These are phyloP conservation scores for Aspergillus fructus DNA, from an alignment of 2,329 filamentous ascomycete species.

Conservation along the genomic window DNA sequence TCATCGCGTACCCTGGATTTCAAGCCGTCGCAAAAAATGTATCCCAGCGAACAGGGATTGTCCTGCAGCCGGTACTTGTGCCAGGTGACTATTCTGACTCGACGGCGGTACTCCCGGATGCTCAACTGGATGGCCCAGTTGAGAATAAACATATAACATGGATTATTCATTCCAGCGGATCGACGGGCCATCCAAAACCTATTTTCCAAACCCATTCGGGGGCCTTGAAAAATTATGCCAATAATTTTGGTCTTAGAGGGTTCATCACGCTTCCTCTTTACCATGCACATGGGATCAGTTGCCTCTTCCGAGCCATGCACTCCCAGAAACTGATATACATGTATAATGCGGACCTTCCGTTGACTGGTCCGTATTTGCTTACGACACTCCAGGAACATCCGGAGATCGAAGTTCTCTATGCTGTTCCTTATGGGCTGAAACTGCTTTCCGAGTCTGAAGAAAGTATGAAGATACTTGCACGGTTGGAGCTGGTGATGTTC, in stretches of 20 bases:
- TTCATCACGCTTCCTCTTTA: slow-evolving; percentile 60
- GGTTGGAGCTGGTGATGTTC: slow-evolving; percentile 55
- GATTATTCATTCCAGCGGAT: slow-evolving; percentile 56
- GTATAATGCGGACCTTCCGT: slow-evolving; percentile 56
- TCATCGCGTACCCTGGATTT: slow-evolving; percentile 20
- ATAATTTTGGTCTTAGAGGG: slow-evolving; percentile 46
- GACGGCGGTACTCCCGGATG: not conserved
- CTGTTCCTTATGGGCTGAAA: slow-evolving; percentile 65
- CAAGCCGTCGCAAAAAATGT: slow-evolving; percentile 23
- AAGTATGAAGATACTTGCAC: slow-evolving; percentile 50
- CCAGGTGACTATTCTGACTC: slow-evolving; percentile 5
- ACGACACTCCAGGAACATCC: slow-evolving; percentile 42
- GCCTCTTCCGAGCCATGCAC: slow-evolving; percentile 54
- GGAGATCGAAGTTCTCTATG: slow-evolving; percentile 57
- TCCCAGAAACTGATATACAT: slow-evolving; percentile 52
- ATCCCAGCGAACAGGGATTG: slow-evolving; percentile 17
- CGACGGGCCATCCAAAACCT: slow-evolving; percentile 63
- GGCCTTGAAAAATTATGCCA: slow-evolving; percentile 49
- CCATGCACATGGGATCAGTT: slow-evolving; percentile 59
- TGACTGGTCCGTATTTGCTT: slow-evolving; percentile 47
- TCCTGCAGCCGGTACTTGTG: slow-evolving; percentile 16
- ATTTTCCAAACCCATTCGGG: slow-evolving; percentile 58
- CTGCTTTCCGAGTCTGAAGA: slow-evolving; percentile 58
- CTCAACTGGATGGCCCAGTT: slow-evolving; percentile 22
- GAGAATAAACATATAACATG: slow-evolving; percentile 37